phyloP scores from a whole-genome alignment of 352 stramenopile genomes.

The Phytophthora colocasiae region DNA sequence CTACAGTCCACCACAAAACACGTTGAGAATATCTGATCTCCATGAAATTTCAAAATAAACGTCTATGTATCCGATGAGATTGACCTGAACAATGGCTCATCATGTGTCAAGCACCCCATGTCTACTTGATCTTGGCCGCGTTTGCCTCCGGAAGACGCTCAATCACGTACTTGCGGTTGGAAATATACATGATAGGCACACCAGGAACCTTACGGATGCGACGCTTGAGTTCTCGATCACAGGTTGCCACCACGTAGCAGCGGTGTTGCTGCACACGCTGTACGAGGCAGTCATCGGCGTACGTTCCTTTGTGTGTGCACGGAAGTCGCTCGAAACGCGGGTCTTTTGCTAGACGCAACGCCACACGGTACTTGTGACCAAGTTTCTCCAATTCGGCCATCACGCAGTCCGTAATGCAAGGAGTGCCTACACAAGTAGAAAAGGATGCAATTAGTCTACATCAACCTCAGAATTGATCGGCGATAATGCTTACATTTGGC shows the following conservation, averaged over 20 bases:
- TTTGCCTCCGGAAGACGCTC: conserved; percentile 99
- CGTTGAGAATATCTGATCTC: neutral
- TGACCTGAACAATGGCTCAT: conserved; percentile 20
- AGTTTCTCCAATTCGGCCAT: conserved; percentile 99
- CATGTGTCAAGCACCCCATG: conserved; percentile 2
- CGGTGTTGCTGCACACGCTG: conserved; percentile 93
- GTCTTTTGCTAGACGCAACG: conserved; percentile 96
- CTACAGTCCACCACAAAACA: neutral
- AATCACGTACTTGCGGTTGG: conserved; percentile 99
- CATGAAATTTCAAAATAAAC: conserved; percentile 34
- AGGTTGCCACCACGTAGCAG: conserved; percentile 99
- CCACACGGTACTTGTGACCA: conserved; percentile 97
- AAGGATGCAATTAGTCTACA: neutral
- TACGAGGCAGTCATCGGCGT: conserved; percentile 99
- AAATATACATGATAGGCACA: conserved; percentile 99
- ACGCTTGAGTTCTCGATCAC: conserved; percentile 99
- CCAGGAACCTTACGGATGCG: conserved; percentile 99
- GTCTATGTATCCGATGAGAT: conserved; percentile 33
- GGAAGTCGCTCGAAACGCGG: conserved; percentile 98
- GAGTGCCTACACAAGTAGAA: conserved; percentile 60
- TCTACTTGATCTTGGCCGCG: conserved; percentile 88
- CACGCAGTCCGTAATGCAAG: conserved; percentile 99
- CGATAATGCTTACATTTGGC: conserved; percentile 93
- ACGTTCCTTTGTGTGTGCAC: conserved; percentile 98
- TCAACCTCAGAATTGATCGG: neutral